Evolutionary conservation across 1,284 basidiomycete genomes (phyloP).

Genomic region (Inonotus obliquus): DNA sequence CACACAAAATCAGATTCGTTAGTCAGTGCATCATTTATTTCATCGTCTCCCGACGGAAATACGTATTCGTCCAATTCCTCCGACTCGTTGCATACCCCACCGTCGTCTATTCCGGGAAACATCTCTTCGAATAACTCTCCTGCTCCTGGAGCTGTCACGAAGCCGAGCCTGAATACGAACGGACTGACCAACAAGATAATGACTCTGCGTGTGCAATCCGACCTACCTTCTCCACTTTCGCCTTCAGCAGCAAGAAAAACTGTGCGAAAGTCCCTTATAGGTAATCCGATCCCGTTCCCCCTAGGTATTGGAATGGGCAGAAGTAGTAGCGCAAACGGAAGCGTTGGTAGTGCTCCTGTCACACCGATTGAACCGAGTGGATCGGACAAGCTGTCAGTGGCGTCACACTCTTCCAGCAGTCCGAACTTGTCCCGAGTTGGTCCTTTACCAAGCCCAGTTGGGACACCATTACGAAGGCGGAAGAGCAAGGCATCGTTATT

Average conservation of each 20-base stretch:
- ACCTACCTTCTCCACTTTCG: constrained; percentile 10
- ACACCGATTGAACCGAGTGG: constrained; percentile 10
- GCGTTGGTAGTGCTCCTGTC: constrained; percentile 8
- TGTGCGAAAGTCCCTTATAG: constrained; percentile 13
- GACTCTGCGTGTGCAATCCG: constrained; percentile 8
- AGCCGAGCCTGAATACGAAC: neutral
- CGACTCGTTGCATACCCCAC: constrained; percentile 12
- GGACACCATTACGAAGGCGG: constrained; percentile 3
- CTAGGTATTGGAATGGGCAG: neutral
- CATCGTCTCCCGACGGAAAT: constrained; percentile 1
- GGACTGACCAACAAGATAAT: neutral
- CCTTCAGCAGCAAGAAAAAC: neutral
- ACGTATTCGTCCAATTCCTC: constrained; percentile 1
- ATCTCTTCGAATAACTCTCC: neutral
- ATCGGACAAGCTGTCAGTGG: neutral
- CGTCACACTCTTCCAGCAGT: constrained; percentile 14
- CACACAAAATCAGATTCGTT: constrained; percentile 9
- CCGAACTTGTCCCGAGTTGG: constrained; percentile 1
- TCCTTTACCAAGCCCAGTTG: neutral
- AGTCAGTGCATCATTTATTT: neutral
- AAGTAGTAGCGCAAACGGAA: neutral
- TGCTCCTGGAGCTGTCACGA: neutral
- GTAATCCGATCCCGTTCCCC: constrained; percentile 13
- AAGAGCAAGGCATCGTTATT: constrained; percentile 17
- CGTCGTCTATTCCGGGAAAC: constrained; percentile 3